phyloP scores from a whole-genome alignment of 2,329 filamentous ascomycete species.

The Pezicula rhizophila region DNA sequence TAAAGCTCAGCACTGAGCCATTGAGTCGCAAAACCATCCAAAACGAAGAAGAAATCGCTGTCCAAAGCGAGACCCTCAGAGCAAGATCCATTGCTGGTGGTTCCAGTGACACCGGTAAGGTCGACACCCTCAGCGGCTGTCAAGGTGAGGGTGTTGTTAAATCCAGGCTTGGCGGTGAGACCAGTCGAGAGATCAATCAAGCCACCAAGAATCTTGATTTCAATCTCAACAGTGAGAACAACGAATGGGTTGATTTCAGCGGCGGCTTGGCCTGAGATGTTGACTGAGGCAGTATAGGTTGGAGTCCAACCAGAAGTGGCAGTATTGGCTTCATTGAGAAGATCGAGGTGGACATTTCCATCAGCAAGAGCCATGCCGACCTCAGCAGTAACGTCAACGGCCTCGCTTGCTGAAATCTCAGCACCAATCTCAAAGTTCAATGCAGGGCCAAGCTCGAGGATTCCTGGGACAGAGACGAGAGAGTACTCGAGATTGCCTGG shows the following conservation, averaged over 20 bases:
- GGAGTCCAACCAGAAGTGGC: constrained; percentile 31
- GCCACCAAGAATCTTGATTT: constrained; percentile 30
- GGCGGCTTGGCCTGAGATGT: constrained; percentile 28
- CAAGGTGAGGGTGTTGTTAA: constrained; percentile 31
- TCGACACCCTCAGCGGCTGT: constrained; percentile 21
- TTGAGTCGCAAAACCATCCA: constrained; percentile 24
- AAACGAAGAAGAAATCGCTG: constrained; percentile 23
- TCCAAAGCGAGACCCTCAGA: constrained; percentile 19
- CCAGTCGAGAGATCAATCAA: constrained; percentile 33
- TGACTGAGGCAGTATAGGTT: constrained; percentile 28
- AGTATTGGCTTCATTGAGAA: constrained; percentile 26
- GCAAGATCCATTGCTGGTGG: constrained; percentile 17
- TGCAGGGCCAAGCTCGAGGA: constrained; percentile 32
- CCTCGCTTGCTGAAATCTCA: constrained; percentile 29
- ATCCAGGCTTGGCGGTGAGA: constrained; percentile 30
- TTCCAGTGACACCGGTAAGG: constrained; percentile 12
- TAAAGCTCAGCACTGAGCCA: constrained; percentile 22
- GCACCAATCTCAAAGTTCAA: constrained; percentile 33
- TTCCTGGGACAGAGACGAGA: constrained; percentile 32
- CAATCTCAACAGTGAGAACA: constrained; percentile 33
- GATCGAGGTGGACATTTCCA: constrained; percentile 34
- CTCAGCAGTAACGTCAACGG: constrained; percentile 26
- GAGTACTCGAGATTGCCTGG: constrained; percentile 32
- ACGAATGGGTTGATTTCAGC: constrained; percentile 29
- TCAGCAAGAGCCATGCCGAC: constrained; percentile 28